Percentiles rank a stretch among this genome's conserved stretches.
phyloP scores from a whole-genome alignment of 2,329 filamentous ascomycete species.

The Macrophomina tecta region DNA sequence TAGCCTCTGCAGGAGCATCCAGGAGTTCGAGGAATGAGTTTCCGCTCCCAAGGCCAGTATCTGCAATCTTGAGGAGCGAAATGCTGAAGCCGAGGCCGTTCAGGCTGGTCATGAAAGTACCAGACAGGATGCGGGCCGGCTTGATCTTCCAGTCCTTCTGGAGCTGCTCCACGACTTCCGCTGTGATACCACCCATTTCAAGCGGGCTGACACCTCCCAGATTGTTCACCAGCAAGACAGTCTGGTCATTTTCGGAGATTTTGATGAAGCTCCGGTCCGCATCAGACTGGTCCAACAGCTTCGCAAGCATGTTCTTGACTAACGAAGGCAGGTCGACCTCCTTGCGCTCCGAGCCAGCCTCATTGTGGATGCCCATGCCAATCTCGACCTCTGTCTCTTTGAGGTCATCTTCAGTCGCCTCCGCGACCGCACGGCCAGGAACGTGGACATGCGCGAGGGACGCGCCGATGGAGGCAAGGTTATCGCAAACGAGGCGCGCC shows the following conservation, averaged over 20 bases:
- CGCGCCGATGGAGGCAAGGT: constrained; percentile 83
- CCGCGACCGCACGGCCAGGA: constrained; percentile 70
- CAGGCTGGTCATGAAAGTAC: constrained; percentile 74
- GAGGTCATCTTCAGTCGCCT: constrained; percentile 64
- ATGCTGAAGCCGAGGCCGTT: constrained; percentile 76
- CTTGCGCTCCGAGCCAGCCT: constrained; percentile 49
- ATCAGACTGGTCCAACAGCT: constrained; percentile 65
- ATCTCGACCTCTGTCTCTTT: constrained; percentile 67
- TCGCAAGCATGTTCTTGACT: constrained; percentile 65
- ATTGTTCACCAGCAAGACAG: constrained; percentile 76
- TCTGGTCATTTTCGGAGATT: constrained; percentile 65
- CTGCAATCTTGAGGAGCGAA: constrained; percentile 67
- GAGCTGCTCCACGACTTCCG: constrained; percentile 69
- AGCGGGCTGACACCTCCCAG: constrained; percentile 75
- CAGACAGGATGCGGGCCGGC: constrained; percentile 66
- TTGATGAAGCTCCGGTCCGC: constrained; percentile 73
- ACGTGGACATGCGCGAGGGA: constrained; percentile 93
- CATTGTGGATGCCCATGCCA: constrained; percentile 73
- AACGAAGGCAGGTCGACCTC: constrained; percentile 50
- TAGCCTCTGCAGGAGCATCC: constrained; percentile 70
- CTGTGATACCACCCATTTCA: constrained; percentile 74
- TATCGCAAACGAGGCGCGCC: constrained; percentile 73
- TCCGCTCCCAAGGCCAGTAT: constrained; percentile 63
- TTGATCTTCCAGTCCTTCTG: constrained; percentile 64
- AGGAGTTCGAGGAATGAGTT: constrained; percentile 70